A percentile compares a stretch with the other conserved stretches of the same genome.
Evolutionary conservation across 768 basidiomycete genomes (phyloP).

Genomic region (Pisolithus sp.): DNA sequence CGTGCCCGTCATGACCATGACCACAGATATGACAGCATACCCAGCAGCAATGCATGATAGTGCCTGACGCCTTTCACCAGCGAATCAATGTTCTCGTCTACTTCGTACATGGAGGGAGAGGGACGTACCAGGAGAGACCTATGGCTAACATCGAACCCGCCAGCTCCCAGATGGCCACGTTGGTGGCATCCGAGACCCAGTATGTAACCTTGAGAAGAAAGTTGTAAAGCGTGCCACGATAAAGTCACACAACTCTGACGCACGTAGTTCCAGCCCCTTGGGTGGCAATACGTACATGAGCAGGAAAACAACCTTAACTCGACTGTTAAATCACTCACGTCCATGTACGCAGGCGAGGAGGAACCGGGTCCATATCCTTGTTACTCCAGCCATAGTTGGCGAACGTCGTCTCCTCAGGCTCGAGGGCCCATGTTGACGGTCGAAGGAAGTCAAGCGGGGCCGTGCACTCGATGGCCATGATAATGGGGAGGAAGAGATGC

Average conservation of each 20-base stretch:
- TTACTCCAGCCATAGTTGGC: conserved; percentile 57
- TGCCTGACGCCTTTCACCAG: conserved; percentile 51
- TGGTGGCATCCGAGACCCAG: conserved; percentile 23
- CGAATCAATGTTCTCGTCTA: background rate
- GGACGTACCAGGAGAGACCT: conserved; percentile 60
- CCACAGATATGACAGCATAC: conserved; percentile 64
- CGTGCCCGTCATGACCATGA: conserved; percentile 76
- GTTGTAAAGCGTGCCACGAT: conserved; percentile 28
- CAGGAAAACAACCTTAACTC: background rate
- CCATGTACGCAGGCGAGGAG: conserved; percentile 58
- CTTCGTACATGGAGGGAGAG: background rate
- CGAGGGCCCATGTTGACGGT: conserved; percentile 42
- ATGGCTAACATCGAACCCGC: conserved; percentile 73
- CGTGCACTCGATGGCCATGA: background rate
- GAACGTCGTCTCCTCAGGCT: conserved; percentile 47
- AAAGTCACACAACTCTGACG: conserved; percentile 28
- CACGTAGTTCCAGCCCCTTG: conserved; percentile 54
- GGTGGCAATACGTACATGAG: background rate
- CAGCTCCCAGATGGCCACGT: conserved; percentile 27
- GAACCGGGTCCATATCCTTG: conserved; percentile 74
- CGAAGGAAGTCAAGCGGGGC: conserved; percentile 21
- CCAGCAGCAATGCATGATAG: conserved; percentile 65
- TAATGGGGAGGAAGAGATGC: too few relatives aligned
- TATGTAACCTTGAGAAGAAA: conserved; percentile 14
- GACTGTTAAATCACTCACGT: conserved; percentile 19